A percentile compares a stretch with the other conserved stretches of the same genome.
Evolutionary conservation across 2,329 filamentous ascomycete species (phyloP).

Genomic region (Raffaelea arxii): DNA sequence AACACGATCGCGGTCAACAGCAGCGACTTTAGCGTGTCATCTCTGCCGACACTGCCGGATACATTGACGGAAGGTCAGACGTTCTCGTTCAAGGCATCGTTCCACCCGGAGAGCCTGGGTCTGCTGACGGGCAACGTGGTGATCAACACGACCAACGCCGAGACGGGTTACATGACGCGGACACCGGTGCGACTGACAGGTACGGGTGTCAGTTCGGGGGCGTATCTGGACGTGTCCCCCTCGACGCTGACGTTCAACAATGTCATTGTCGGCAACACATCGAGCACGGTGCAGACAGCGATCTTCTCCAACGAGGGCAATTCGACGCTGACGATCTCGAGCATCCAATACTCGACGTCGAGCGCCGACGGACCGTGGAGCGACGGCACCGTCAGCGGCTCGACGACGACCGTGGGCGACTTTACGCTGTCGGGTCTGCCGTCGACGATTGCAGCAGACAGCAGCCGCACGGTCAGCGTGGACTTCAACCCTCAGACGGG

Average conservation of each 20-base stretch:
- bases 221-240: conserved; percentile 38
- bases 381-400: conserved; percentile 17
- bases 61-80: conserved; percentile 24
- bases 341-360: conserved; percentile 32
- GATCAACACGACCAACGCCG: conserved; percentile 36
- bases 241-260: conserved; percentile 38
- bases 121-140: conserved; percentile 35
- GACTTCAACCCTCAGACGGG: conserved; percentile 34
- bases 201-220: conserved; percentile 33
- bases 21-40: conserved; percentile 26
- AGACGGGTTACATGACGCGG: conserved; percentile 33
- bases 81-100: conserved; percentile 34
- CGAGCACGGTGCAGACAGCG: conserved; percentile 29
- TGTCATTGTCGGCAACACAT: conserved; percentile 32
- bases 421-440: conserved; percentile 41
- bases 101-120: conserved; percentile 36
- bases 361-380: conserved; percentile 35
- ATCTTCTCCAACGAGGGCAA: conserved; percentile 42
- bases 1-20: conserved; percentile 26
- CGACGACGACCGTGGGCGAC: conserved; percentile 30
- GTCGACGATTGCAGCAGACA: conserved; percentile 28
- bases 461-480: conserved; percentile 29
- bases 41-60: conserved; percentile 19
- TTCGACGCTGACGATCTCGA: conserved; percentile 29
- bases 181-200: conserved; percentile 38